Conservation (phyloP, 2,329 filamentous ascomycete species). For the Aspergillus carbonarius region DNA sequence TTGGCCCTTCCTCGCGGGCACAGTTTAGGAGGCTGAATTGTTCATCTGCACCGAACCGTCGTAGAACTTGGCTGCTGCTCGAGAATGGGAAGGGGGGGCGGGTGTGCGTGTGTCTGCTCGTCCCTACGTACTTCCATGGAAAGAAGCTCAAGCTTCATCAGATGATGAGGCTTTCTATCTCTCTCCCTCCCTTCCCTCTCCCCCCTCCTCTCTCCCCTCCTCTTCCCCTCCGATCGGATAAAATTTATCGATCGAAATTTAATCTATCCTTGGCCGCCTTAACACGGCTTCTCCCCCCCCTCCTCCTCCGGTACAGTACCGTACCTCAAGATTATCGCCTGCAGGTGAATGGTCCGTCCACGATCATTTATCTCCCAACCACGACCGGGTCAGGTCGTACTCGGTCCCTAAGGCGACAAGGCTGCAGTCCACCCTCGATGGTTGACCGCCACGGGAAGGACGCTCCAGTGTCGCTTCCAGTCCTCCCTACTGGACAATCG, state of each 20-base stretch:
- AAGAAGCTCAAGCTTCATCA: background rate
- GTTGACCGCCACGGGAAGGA: conserved; percentile 5
- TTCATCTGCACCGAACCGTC: conserved; percentile 23
- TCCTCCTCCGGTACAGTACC: background rate
- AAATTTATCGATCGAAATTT: background rate
- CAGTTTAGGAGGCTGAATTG: conserved; percentile 24
- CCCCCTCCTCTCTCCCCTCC: background rate
- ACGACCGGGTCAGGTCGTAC: background rate
- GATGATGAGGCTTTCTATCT: background rate
- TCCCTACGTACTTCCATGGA: background rate
- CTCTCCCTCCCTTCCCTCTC: background rate
- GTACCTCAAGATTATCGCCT: background rate
- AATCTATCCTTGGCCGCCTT: background rate
- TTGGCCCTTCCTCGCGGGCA: conserved; percentile 16
- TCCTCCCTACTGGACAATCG: background rate
- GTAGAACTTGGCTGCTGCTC: conserved; percentile 18
- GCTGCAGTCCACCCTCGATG: conserved; percentile 1
- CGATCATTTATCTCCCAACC: background rate
- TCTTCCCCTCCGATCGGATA: background rate
- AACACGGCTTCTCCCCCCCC: background rate
- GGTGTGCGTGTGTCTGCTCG: background rate
- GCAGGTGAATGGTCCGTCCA: background rate
- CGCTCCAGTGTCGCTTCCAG: background rate
- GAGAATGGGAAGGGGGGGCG: background rate
- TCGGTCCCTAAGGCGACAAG: conserved; percentile 5